Evolutionary conservation across 2,329 filamentous ascomycete species (phyloP), one percentile per base, ranked within the genome.

Genomic region (Alternaria sp.): DNA sequence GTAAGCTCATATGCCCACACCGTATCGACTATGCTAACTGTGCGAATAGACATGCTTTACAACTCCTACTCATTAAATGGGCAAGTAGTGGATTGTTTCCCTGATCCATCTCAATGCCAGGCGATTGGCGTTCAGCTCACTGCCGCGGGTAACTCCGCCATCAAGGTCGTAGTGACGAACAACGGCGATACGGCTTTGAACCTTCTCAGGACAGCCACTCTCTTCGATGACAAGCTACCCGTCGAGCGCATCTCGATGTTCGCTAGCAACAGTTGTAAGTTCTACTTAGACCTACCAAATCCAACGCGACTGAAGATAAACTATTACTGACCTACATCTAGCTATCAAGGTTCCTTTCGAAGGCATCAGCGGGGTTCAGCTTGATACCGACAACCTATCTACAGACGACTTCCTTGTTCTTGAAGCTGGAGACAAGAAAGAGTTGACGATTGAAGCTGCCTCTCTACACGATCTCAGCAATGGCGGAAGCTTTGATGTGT

Each of bases 141-240:
- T 74, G 79, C 83, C 69, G 74, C 81, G 21, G 83, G 83, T 61
- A 87, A 87, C 78, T 83, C 85, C n/a, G 81, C 80, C 57, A 81
- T 88, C 67, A 86, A 86, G 78, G 84, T 85, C 28, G 77, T 79
- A 49, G 80, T 88, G 62, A 86, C 83, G 67, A 88, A 88, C 81
- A 85, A 79, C 30, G 86, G 85, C 49, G 79, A 79, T 49, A 79
- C 77, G 50, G 80, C 80, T 60, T 73, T 88, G 65, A 86, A 86
- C 75, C 72, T 88, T 25, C 78, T 88, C 65, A 87, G 83, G 79
- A 81, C 82, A 46, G 86, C 86, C 32, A 86, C 83, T 56, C 83
- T 88, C 67, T 77, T 88, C 51, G 86, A 87, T 68, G 80, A 81
- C 40, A 56, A 56, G 23, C 73, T 81, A n/a, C 81, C 84, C 3